phyloP scores from a whole-genome alignment of 768 basidiomycete genomes.

The Pleurotus djamor region DNA sequence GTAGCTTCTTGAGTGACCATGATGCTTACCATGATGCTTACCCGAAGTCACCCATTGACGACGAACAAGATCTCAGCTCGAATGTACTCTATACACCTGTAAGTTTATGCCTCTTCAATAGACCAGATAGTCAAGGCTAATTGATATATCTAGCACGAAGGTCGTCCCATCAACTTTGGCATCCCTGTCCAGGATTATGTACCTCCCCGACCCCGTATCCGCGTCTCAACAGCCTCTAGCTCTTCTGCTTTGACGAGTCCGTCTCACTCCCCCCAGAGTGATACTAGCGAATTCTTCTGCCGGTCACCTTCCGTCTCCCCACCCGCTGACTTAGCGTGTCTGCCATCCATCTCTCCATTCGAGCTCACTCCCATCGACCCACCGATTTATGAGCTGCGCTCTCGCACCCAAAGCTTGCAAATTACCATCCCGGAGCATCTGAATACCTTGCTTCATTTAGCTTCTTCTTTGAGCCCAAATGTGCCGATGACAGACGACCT shows the following conservation, averaged over 20 bases:
- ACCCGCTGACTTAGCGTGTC: constrained; percentile 27
- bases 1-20: not conserved
- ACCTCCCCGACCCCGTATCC: not conserved
- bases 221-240: not conserved
- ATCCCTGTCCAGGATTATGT: too few relatives aligned
- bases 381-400: constrained; percentile 22
- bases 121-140: not conserved
- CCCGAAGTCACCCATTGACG: not conserved
- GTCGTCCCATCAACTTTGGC: not conserved
- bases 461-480: constrained; percentile 6
- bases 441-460: constrained; percentile 14
- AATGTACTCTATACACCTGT: constrained; percentile 3
- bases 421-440: constrained; percentile 17
- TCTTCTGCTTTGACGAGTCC: not conserved
- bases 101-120: not conserved
- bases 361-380: constrained; percentile 28
- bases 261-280: not conserved
- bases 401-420: constrained; percentile 25
- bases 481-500: not conserved
- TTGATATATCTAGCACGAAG: not conserved
- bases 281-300: not conserved
- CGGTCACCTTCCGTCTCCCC: constrained; percentile 30
- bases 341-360: constrained; percentile 32
- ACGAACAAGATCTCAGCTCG: not conserved
- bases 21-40: not conserved